Percentiles rank a stretch among this genome's conserved stretches.
Conservation (phyloP, 495 filamentous ascomycete species). For the Lasiosphaeriaceae sp. region DNA sequence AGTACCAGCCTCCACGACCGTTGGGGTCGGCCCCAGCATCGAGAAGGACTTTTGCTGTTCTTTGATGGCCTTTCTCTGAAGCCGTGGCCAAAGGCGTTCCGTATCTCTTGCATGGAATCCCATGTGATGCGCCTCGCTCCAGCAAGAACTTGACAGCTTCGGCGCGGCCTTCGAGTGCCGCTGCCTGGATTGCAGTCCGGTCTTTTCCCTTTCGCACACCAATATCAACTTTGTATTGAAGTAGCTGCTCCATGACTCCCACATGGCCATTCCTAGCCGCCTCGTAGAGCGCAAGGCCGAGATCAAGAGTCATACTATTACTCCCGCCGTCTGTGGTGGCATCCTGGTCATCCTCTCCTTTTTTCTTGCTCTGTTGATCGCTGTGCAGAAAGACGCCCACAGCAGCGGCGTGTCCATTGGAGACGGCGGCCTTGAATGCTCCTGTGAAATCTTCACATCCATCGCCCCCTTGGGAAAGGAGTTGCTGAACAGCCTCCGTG, state of each 20-base stretch:
- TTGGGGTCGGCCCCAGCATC: slow-evolving; percentile 8
- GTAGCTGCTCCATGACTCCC: slow-evolving; percentile 9
- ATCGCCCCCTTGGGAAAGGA: not conserved
- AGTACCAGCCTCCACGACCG: slow-evolving; percentile 10
- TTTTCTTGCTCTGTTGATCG: not conserved
- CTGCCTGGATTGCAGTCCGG: slow-evolving; percentile 21
- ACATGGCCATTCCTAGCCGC: slow-evolving; percentile 1
- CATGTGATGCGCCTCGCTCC: not conserved
- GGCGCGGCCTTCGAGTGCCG: slow-evolving; percentile 12
- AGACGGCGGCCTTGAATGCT: not conserved
- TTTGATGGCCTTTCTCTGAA: slow-evolving; percentile 5
- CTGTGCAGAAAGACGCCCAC: not conserved
- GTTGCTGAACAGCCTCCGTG: not conserved
- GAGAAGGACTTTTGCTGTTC: slow-evolving; percentile 2
- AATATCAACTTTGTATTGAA: slow-evolving; percentile 4
- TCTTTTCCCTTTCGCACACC: slow-evolving; percentile 14
- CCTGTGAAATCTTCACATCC: not conserved
- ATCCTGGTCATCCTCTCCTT: not conserved
- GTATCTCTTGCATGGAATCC: slow-evolving; percentile 15
- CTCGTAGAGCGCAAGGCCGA: slow-evolving; percentile 1
- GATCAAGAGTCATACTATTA: not conserved
- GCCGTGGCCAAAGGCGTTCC: slow-evolving; percentile 10
- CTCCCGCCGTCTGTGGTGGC: no score
- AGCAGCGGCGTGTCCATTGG: not conserved
- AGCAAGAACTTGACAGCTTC: slow-evolving; percentile 10